Evolutionary conservation across 768 basidiomycete species (phyloP), one percentile per base, ranked within the genome.

Genomic region (Naganishia friedmannii): DNA sequence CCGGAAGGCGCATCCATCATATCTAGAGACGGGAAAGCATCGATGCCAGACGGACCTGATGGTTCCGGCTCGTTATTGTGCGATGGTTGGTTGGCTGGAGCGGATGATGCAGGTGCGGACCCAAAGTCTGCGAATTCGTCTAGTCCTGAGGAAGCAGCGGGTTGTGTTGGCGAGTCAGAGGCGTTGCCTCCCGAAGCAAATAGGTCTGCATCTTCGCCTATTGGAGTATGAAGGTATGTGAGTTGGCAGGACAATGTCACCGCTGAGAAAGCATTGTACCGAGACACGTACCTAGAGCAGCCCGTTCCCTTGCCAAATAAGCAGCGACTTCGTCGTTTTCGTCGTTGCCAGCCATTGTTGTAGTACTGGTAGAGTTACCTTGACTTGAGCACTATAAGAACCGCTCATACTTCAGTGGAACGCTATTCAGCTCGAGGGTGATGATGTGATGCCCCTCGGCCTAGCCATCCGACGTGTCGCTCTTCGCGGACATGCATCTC

Each of bases 321-420:
- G 79, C 79, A 29, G 79, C 79, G 70, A 77, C 79, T 39, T 77
- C 78, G 73, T 80, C 79, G 72, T 80, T 76, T 53, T 75, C 75
- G 37, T 58, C 46, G 42, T 63, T 63, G 7, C 10, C 26, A 34
- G 57, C 57, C 57, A 58, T 58, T 51, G 57, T 34, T 58, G 10
- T 23, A 23, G 17, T 23, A 21, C n/a, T 13, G 1, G 21, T 51
- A 51, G 19, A n/a, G 23, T 51, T n/a, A 51, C 48, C 6, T 26
- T 51, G 48, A n/a, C 9, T 45, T 39, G 13, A 19, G 13, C 15
- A 13, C 26, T 39, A 5, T 13, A 13, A 23, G 34, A 21, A 37
- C 46, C 23, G 39, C 17, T 9, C 19, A 46, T 42, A 7, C 2
- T 51, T 4, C 6, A 26, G 19, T 51, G 6, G n/a, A 23, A 21